Base-by-base conservation (phyloP, 805 yeast species). In the Isabelozyma heimii region DNA sequence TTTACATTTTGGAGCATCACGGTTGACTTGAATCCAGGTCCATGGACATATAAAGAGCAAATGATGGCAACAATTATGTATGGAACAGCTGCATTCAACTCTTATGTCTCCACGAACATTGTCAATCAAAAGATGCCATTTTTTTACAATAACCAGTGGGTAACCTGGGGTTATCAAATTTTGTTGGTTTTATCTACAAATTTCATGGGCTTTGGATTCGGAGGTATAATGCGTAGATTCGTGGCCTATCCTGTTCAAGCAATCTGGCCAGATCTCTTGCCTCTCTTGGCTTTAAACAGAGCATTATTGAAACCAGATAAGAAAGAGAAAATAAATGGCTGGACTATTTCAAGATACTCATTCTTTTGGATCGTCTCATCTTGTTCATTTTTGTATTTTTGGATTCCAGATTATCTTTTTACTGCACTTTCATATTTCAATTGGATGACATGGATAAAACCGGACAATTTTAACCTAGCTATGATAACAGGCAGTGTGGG, bases 391-490 rank as follows among this genome's bases (percentile, higher is more conserved):
- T 4, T 66, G 14, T 77, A 69, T 57, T 71, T 65, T 54, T 77
- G 81, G 81, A 17, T 77, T 16, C 81, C 81, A 35, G 58, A 70
- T 47, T 77, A 71, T 52, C 37, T 76, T 7, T 74, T 76, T 55
- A 50, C 56, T 13, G 78, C 77, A 3, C 57, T 77, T 9, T 72
- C 75, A 8, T 57, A 65, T 2, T 77, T 77, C 63, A 72, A 74
- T 55, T 83, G 87, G 87, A 71, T 79, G 55, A 72, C 80, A 3
- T 82, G 86, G 85, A 81, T 81, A 43, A 62, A 65, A 5, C 85
- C 84, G 12, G 51, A 72, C 38, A 80, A 79, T 58, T 66, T 73
- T 50, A 72, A 74, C 53, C 60, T 82, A 46, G 79, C 81, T 13
- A 57, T 62, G 8, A 61, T 82, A n/a, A 77, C 83, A 9, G 85